These are phyloP conservation scores for Chrysopogon serrulatus DNA, from an alignment of 176 grass and related monocot genomes.

Conservation along the genomic window DNA sequence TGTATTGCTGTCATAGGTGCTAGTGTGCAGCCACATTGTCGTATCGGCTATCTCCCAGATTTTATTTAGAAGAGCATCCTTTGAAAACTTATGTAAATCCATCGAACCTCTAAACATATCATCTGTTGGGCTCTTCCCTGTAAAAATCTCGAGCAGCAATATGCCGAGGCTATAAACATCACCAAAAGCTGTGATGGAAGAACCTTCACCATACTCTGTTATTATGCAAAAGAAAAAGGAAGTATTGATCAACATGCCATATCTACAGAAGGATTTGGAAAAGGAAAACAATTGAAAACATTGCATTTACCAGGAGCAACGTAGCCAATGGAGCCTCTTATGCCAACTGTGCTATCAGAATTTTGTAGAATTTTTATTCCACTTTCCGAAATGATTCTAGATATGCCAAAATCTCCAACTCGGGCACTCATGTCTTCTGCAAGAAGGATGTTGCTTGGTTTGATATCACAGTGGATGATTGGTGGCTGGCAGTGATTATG, in stretches of 20 bases:
- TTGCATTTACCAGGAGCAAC: not conserved
- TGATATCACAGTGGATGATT: constrained; percentile 46
- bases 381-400: constrained; percentile 21
- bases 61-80: not conserved
- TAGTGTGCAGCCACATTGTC: not conserved
- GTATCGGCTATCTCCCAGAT: not conserved
- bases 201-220: constrained; percentile 25
- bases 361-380: not conserved
- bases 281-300: too few species aligned
- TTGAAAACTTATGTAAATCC: not conserved
- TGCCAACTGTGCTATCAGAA: constrained; percentile 17
- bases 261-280: too few species aligned
- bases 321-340: constrained; percentile 37
- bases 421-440: constrained; percentile 37
- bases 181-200: not conserved
- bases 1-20: not conserved
- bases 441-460: constrained; percentile 62
- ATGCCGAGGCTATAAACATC: constrained; percentile 37
- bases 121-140: not conserved
- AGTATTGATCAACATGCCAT: too few species aligned
- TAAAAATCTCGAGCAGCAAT: constrained; percentile 27
- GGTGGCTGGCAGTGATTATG: not conserved
- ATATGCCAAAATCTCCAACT: constrained; percentile 47
- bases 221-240: not conserved
- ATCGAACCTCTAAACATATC: not conserved